Evolutionary conservation across 1,284 basidiomycete species (phyloP).

Genomic region (Marasmius oreades): DNA sequence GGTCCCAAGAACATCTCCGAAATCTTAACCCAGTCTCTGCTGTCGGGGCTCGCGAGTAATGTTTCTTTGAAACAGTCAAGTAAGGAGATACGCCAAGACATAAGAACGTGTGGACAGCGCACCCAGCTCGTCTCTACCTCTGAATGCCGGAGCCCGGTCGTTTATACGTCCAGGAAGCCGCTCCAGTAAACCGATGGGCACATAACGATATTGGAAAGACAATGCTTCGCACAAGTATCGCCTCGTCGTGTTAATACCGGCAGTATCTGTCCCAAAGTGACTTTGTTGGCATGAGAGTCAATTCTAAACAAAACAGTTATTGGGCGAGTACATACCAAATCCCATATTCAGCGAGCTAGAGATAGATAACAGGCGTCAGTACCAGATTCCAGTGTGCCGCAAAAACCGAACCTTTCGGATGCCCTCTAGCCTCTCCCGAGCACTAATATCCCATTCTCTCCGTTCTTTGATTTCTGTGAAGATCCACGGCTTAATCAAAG

Average conservation of each 20-base stretch:
- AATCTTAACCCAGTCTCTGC: slow-evolving; percentile 93
- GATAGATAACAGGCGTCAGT: background rate
- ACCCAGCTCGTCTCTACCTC: slow-evolving; percentile 86
- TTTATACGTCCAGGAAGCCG: slow-evolving; percentile 80
- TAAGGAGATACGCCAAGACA: background rate
- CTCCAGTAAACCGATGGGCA: slow-evolving; percentile 94
- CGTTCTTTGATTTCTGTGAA: slow-evolving; percentile 95
- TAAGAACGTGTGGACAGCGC: slow-evolving; percentile 1
- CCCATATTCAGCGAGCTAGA: slow-evolving; percentile 79
- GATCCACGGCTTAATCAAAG: slow-evolving; percentile 95
- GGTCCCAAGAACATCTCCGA: slow-evolving; percentile 86
- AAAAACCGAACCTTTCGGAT: slow-evolving; percentile 65
- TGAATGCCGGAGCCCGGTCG: slow-evolving; percentile 85
- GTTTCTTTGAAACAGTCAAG: slow-evolving; percentile 53
- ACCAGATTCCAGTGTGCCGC: background rate
- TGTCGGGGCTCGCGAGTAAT: slow-evolving; percentile 76
- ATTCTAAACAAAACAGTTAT: slow-evolving; percentile 3
- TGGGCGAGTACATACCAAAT: slow-evolving; percentile 45
- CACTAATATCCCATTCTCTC: slow-evolving; percentile 93
- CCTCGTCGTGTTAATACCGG: slow-evolving; percentile 89
- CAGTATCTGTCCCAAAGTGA: slow-evolving; percentile 89
- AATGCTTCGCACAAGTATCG: slow-evolving; percentile 94
- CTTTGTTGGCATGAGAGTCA: slow-evolving; percentile 29
- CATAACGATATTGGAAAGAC: slow-evolving; percentile 93
- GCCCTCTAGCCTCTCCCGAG: slow-evolving; percentile 86